phyloP scores from a whole-genome alignment of 2,329 filamentous ascomycete species.

The Aspergillus brunneoviolaceus region DNA sequence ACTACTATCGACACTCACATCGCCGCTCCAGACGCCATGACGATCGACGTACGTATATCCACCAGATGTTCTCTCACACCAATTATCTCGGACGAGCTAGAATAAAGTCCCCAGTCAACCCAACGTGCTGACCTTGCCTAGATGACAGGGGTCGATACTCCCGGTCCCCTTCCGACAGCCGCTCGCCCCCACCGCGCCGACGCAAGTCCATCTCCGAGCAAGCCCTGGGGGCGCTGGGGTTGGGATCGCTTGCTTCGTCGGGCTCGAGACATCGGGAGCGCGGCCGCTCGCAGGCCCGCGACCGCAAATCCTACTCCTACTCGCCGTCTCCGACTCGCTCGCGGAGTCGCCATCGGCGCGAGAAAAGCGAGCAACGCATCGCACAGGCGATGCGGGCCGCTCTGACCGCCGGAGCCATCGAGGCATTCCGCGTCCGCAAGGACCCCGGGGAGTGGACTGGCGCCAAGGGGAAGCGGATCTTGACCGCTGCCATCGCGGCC shows the following conservation, averaged over 20 bases:
- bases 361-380: conserved; percentile 60
- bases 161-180: conserved; percentile 40
- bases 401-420: conserved; percentile 82
- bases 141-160: conserved; percentile 34
- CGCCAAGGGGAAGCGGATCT: conserved; percentile 84
- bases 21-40: conserved; percentile 50
- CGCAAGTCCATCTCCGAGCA: conserved; percentile 50
- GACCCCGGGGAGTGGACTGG: conserved; percentile 87
- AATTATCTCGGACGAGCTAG: not conserved
- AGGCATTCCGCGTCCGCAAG: conserved; percentile 87
- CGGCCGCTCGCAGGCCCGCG: conserved; percentile 34
- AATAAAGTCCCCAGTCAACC: not conserved
- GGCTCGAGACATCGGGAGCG: conserved; percentile 46
- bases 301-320: conserved; percentile 49
- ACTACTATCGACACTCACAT: conserved; percentile 36
- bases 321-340: conserved; percentile 54
- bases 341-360: conserved; percentile 51
- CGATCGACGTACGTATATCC: conserved; percentile 35
- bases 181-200: conserved; percentile 41
- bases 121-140: conserved; percentile 15
- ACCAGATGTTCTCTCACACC: too few relatives aligned
- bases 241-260: conserved; percentile 51
- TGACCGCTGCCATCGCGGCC: conserved; percentile 82
- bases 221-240: conserved; percentile 57
- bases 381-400: conserved; percentile 90